Base-by-base conservation (phyloP, 73 alveolate species). In the Paramecium sexaurelia region DNA sequence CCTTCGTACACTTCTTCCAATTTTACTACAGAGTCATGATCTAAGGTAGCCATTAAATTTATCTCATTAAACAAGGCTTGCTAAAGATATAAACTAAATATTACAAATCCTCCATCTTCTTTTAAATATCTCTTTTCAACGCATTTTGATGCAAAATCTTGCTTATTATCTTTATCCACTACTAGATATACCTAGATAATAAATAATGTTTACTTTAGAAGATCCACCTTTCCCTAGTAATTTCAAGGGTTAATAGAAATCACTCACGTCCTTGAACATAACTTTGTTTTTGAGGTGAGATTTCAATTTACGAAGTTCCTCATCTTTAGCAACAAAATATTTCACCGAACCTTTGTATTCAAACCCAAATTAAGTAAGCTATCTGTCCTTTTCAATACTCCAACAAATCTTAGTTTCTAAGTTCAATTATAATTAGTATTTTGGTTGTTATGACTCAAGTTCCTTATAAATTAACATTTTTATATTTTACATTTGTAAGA, bases 1-100 rank as follows among this genome's bases (percentile, higher is more conserved):
- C 94, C 94, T 41, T 88, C 94, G 22, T 55, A 88, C 5, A 88
- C 89, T 51, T 88, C 94, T 20, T 68, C 85, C 68, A 88, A 57
- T 37, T 71, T 88, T 2, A 88, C 87, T 24, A 88, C 55, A 8
- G 68, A 78, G 6, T 78, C 90, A 26, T 45, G 68, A 41, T 45
- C 55, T 24, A 78, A 40, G 0, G 11, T 17, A 17, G 90, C 90
- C 90, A 78, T 78, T 1, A 78, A 29, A 41, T 78, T 78, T 19
- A 78, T 78, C 27, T 78, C 90, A 40, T 78, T 78, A 43, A 78
- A 78, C 7, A 78, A 43, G 29, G 90, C 55, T 33, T 29, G 9
- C 86, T 71, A 71, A 11, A 1, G 26, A 29, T 61, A 26, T 3
- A 61, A 10, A 26, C 6, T 1, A 27, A 45, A 8, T 51, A 1